phyloP scores from a whole-genome alignment of 1,284 basidiomycete species.

The Marasmius fiardii region DNA sequence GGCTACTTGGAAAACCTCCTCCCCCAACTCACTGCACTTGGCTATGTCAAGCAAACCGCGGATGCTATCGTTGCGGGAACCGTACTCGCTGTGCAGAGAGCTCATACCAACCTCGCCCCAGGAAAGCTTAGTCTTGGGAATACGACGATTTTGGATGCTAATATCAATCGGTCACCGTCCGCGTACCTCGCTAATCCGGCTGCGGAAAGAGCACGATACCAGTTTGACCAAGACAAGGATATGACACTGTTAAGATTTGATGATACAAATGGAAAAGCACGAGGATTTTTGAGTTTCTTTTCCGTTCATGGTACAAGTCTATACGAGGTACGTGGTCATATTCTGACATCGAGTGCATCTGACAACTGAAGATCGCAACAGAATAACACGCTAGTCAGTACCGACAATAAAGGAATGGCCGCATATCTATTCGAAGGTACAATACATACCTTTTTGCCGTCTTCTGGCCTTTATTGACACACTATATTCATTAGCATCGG shows the following conservation, averaged over 20 bases:
- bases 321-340: constrained; percentile 49
- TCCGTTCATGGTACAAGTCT: constrained; percentile 80
- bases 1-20: constrained; percentile 78
- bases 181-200: constrained; percentile 73
- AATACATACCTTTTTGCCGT: constrained; percentile 9
- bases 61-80: constrained; percentile 71
- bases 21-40: constrained; percentile 73
- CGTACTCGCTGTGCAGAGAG: constrained; percentile 64
- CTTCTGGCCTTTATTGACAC: neutral
- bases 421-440: constrained; percentile 72
- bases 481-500: constrained; percentile 37
- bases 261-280: constrained; percentile 48
- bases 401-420: constrained; percentile 83
- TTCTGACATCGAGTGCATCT: neutral
- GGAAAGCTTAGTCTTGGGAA: constrained; percentile 67
- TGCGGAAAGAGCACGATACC: constrained; percentile 60
- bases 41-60: constrained; percentile 68
- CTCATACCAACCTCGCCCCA: constrained; percentile 59
- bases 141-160: constrained; percentile 62
- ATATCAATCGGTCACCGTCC: constrained; percentile 71
- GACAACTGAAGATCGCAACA: constrained; percentile 21
- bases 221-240: constrained; percentile 71
- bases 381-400: constrained; percentile 77
- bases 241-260: constrained; percentile 65
- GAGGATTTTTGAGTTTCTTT: constrained; percentile 75